phyloP scores from a whole-genome alignment of 768 basidiomycete species.

The Boletus eberwhitei region DNA sequence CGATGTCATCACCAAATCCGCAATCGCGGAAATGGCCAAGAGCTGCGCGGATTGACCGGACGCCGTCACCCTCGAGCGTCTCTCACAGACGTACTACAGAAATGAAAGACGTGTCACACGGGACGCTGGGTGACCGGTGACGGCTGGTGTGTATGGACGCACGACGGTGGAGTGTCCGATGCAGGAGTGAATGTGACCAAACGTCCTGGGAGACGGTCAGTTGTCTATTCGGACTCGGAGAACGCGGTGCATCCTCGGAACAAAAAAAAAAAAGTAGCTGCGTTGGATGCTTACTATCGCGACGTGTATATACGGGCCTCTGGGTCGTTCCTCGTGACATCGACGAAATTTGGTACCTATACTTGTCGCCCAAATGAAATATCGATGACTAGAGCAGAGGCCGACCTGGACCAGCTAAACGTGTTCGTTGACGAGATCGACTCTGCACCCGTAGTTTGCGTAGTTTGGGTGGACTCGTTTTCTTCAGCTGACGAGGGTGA shows the following conservation, averaged over 20 bases:
- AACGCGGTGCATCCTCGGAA: neutral
- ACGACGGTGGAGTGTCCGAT: slow-evolving; percentile 57
- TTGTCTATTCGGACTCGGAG: too few species aligned
- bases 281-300: too few species aligned
- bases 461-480: too few species aligned
- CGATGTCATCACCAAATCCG: slow-evolving; percentile 59
- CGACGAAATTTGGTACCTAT: too few species aligned
- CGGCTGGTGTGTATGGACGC: slow-evolving; percentile 18
- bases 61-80: slow-evolving; percentile 55
- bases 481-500: too few species aligned
- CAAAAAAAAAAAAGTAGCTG: neutral
- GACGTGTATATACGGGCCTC: too few species aligned
- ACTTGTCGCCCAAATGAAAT: too few species aligned
- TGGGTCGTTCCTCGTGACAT: too few species aligned
- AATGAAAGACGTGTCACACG: neutral
- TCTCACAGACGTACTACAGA: slow-evolving; percentile 58
- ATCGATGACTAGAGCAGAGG: too few species aligned
- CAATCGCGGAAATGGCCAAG: slow-evolving; percentile 52
- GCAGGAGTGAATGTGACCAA: slow-evolving; percentile 53
- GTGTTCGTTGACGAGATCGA: too few species aligned
- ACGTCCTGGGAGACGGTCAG: slow-evolving; percentile 25
- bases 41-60: slow-evolving; percentile 65
- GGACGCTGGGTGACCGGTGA: neutral
- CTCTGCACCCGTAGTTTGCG: too few species aligned
- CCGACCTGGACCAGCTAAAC: too few species aligned